These are phyloP conservation scores for Metschnikowia gelsemii DNA, from an alignment of 805 yeast genomes.

Conservation along the genomic window DNA sequence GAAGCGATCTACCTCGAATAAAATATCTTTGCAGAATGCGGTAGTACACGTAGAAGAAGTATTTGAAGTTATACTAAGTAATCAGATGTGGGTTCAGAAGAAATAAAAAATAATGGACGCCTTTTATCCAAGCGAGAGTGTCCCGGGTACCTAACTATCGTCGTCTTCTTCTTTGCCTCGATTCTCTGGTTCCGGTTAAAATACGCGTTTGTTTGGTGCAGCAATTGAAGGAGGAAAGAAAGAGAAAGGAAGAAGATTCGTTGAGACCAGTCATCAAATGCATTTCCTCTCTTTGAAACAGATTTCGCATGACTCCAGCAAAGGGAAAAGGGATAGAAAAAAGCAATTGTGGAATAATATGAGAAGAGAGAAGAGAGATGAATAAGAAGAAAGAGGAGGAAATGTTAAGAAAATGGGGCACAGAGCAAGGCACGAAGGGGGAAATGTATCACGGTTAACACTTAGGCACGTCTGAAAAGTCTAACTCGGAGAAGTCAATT, in stretches of 20 bases:
- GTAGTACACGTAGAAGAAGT: background rate
- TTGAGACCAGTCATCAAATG: constrained; percentile 8
- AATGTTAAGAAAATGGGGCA: no score
- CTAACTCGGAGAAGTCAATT: constrained; percentile 23
- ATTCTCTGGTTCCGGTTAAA: background rate
- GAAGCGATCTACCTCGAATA: no score
- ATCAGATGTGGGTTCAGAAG: background rate
- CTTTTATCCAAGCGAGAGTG: background rate
- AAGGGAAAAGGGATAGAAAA: background rate
- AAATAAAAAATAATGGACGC: background rate
- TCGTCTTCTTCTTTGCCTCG: background rate
- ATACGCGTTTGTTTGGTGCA: background rate
- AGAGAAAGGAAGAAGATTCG: background rate
- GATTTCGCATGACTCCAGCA: no score
- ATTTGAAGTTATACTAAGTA: constrained; percentile 1
- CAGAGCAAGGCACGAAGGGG: background rate
- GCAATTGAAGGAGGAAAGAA: background rate
- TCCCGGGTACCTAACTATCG: background rate
- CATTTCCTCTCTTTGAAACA: background rate
- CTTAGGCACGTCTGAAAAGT: constrained; percentile 17
- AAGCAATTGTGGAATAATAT: background rate
- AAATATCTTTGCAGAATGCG: no score
- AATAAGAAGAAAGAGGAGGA: no score
- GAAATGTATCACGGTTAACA: background rate
- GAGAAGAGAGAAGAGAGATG: background rate